Evolutionary conservation across 2,329 filamentous ascomycete genomes (phyloP).

Genomic region (Metarhizium sp.): DNA sequence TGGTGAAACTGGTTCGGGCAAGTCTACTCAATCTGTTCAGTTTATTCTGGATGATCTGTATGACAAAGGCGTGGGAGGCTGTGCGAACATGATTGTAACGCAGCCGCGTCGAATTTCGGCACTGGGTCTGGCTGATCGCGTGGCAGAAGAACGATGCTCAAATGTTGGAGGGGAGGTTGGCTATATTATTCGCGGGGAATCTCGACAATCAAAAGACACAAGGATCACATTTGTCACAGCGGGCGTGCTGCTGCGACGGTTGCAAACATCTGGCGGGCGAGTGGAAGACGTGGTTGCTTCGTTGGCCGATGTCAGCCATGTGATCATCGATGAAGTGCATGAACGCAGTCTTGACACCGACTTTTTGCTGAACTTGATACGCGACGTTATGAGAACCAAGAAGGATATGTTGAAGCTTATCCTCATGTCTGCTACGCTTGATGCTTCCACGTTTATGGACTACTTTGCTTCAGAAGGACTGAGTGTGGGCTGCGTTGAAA

Average conservation of each 20-base stretch:
- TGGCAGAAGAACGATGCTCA: slow-evolving; percentile 82
- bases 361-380: slow-evolving; percentile 79
- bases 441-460: slow-evolving; percentile 72
- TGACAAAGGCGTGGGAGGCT: slow-evolving; percentile 59
- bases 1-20: slow-evolving; percentile 92
- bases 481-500: slow-evolving; percentile 72
- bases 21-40: slow-evolving; percentile 93
- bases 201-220: slow-evolving; percentile 61
- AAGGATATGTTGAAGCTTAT: slow-evolving; percentile 80
- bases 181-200: slow-evolving; percentile 86
- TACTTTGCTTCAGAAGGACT: slow-evolving; percentile 68
- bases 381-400: slow-evolving; percentile 66
- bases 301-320: slow-evolving; percentile 82
- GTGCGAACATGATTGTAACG: slow-evolving; percentile 87
- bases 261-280: slow-evolving; percentile 82
- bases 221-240: slow-evolving; percentile 95
- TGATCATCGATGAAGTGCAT: slow-evolving; percentile 95
- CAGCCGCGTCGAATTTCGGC: slow-evolving; percentile 93
- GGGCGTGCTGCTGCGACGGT: slow-evolving; percentile 76
- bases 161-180: slow-evolving; percentile 80
- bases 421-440: slow-evolving; percentile 92
- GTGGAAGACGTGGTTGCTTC: slow-evolving; percentile 73
- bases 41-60: slow-evolving; percentile 93
- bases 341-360: slow-evolving; percentile 92
- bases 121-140: slow-evolving; percentile 84